These are phyloP conservation scores for Eucalyptus victrix DNA, from an alignment of 345 rosid genomes.

Conservation along the genomic window DNA sequence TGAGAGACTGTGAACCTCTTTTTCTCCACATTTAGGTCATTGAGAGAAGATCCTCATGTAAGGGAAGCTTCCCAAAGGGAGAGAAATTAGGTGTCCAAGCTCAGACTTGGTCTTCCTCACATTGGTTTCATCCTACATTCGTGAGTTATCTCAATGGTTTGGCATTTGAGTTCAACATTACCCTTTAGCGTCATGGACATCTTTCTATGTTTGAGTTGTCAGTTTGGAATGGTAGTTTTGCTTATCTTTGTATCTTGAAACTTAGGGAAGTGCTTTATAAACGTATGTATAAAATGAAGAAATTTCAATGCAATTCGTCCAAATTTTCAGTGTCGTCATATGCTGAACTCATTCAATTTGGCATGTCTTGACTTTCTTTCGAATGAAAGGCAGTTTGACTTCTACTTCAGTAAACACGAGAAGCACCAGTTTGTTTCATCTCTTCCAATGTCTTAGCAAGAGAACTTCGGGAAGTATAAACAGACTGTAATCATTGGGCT, in stretches of 20 bases:
- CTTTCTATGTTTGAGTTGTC: neutral
- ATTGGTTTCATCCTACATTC: neutral
- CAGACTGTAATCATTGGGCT: neutral
- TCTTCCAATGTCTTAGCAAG: neutral
- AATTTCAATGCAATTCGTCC: neutral
- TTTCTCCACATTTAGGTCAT: neutral
- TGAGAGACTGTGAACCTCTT: too few relatives aligned
- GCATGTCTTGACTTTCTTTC: slow-evolving; percentile 9
- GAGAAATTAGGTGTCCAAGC: neutral
- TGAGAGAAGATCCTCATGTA: neutral
- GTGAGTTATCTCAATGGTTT: accelerated
- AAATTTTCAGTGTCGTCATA: neutral
- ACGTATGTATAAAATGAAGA: accelerated
- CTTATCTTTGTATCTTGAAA: too few relatives aligned
- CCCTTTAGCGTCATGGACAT: neutral
- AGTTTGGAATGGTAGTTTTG: neutral
- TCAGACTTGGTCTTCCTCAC: neutral
- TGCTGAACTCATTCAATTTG: neutral
- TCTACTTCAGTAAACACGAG: neutral
- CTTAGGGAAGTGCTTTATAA: accelerated
- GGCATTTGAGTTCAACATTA: neutral
- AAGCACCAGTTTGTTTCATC: neutral
- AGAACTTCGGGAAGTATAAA: neutral
- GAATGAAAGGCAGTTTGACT: neutral
- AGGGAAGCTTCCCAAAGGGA: neutral